Evolutionary conservation across 1,284 basidiomycete species (phyloP), one percentile per base, ranked within the genome.

Genomic region (Malassezia obtusa): DNA sequence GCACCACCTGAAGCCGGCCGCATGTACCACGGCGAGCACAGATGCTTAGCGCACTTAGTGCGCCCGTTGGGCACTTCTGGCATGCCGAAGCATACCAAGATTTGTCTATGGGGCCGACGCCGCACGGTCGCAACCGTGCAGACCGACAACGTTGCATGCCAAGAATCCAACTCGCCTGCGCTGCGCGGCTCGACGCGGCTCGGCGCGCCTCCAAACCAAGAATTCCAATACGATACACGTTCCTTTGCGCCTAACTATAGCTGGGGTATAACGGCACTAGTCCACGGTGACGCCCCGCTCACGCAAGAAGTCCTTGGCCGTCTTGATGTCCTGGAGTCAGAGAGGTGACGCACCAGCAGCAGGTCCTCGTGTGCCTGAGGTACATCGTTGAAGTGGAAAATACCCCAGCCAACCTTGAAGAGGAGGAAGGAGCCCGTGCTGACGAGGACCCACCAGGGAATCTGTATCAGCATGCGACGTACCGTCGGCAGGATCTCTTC

Each of bases 371-470:
- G 54, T 10, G 62, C 62, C 28, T 62, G 32, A 4, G 62, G 62
- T 4, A 52, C 50, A 35, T 64, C 55, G 33, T 60, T 59, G 55
- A 64, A 64, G 44, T 57, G 45, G 44, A 46, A 64, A n/a, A 64
- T 40, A 31, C 60, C 62, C 60, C 58, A 62, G 24, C 62, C 62
- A 15, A 64, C 47, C 37, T 60, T 41, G 50, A 46, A 62, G 17
- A 64, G 49, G n/a, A 64, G 54, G 30, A 52, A 62, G 19, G 59
- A 50, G 28, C 62, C 62, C 2, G 52, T 53, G 36, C 57, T 36
- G 11, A 64, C 55, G n/a, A 64, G 58, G 4, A 49, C 54, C 62
- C 62, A 64, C 62, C 62, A 64, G 8, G 62, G 62, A 11, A 64
- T 24, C 62, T 63, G 51, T 15, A 19, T 43, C n/a, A 21, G 19